These are phyloP conservation scores for Cudoniella acicularis DNA, from an alignment of 495 filamentous ascomycete species.

Conservation along the genomic window DNA sequence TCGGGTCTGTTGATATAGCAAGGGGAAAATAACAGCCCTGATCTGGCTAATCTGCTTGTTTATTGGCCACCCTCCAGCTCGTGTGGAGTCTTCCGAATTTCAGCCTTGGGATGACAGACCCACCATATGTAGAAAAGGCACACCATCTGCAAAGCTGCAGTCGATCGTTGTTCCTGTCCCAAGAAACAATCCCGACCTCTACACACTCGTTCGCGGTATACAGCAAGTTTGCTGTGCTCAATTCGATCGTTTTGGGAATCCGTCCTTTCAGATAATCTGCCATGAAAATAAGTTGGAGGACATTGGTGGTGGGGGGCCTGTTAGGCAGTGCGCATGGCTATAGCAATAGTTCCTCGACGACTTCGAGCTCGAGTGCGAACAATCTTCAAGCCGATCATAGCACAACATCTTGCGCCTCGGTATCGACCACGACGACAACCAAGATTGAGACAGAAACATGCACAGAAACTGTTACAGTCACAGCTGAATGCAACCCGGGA, in stretches of 20 bases:
- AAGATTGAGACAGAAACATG: slow-evolving; percentile 1
- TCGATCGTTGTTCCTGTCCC: slow-evolving; percentile 14
- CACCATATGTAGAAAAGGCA: slow-evolving; percentile 4
- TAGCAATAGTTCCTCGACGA: neutral
- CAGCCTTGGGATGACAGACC: slow-evolving; percentile 15
- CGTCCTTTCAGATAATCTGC: neutral
- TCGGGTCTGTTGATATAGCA: slow-evolving; percentile 5
- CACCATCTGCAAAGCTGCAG: neutral
- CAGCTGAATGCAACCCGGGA: neutral
- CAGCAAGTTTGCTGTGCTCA: slow-evolving; percentile 14
- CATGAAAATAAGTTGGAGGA: slow-evolving; percentile 14
- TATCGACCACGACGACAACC: neutral
- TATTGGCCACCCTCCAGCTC: slow-evolving; percentile 5
- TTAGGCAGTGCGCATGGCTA: slow-evolving; percentile 7
- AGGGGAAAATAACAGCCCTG: neutral
- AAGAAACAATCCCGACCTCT: slow-evolving; percentile 10
- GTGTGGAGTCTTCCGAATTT: slow-evolving; percentile 6
- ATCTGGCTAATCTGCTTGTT: neutral
- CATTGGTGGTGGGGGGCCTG: slow-evolving; percentile 6
- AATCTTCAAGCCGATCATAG: neutral
- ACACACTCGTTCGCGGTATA: slow-evolving; percentile 21
- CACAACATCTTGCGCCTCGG: neutral
- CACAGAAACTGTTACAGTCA: slow-evolving; percentile 1
- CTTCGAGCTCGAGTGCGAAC: neutral
- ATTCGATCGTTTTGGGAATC: slow-evolving; percentile 13